Evolutionary conservation across 495 filamentous ascomycete species (phyloP).

Genomic region (Penicillium dipodomyicola): DNA sequence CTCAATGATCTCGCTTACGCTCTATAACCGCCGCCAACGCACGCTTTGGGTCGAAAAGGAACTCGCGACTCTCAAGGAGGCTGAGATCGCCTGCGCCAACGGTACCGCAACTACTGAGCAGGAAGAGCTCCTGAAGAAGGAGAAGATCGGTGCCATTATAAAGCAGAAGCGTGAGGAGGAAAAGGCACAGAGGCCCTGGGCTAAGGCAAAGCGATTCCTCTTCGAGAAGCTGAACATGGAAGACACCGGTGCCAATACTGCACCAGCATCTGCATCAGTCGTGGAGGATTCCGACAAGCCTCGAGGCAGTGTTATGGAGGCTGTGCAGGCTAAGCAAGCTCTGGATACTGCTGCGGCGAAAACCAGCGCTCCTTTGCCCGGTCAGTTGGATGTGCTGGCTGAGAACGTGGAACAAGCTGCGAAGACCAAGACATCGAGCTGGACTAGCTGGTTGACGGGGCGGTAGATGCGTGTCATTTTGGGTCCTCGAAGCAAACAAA

Average conservation of each 20-base stretch:
- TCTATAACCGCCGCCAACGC: constrained; percentile 75
- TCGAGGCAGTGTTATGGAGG: constrained; percentile 38
- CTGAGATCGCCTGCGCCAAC: constrained; percentile 58
- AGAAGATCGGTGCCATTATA: constrained; percentile 51
- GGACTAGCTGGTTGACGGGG: constrained; percentile 46
- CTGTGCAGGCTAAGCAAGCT: constrained; percentile 37
- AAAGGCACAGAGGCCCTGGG: constrained; percentile 45
- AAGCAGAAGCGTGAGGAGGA: constrained; percentile 46
- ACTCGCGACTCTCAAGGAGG: constrained; percentile 57
- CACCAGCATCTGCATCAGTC: constrained; percentile 12
- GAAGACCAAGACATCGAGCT: constrained; percentile 41
- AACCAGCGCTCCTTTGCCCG: constrained; percentile 23
- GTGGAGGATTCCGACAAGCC: constrained; percentile 12
- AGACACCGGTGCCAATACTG: constrained; percentile 32
- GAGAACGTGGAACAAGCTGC: constrained; percentile 41
- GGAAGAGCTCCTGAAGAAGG: constrained; percentile 55
- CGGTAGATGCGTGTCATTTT: constrained; percentile 25
- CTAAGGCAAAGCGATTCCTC: constrained; percentile 42
- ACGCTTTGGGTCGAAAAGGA: constrained; percentile 64
- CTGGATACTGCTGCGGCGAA: constrained; percentile 21
- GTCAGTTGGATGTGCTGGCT: constrained; percentile 43
- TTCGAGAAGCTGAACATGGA: constrained; percentile 50
- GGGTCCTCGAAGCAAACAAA: constrained; percentile 3
- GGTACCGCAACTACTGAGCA: constrained; percentile 58
- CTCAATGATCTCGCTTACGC: constrained; percentile 79